phyloP scores from a whole-genome alignment of 371 early-diverging fungal species.

The Apophysomyces variabilis region DNA sequence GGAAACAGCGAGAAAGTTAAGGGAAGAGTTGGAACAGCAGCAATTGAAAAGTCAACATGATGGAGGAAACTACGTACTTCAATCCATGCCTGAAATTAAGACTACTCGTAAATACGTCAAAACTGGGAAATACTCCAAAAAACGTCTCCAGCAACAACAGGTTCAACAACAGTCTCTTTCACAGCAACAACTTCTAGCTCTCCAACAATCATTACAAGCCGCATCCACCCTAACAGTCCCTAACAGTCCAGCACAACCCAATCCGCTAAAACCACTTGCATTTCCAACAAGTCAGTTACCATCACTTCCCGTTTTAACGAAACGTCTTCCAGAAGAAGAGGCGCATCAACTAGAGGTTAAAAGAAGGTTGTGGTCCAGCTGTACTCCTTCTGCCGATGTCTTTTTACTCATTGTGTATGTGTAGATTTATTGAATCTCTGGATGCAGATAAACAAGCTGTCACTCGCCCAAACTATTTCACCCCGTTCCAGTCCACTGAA shows the following conservation, averaged over 20 bases:
- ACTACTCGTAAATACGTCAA: conserved; percentile 66
- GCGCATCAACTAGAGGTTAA: conserved; percentile 47
- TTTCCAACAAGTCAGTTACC: conserved; percentile 19
- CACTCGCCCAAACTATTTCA: conserved; percentile 53
- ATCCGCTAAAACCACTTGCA: conserved; percentile 16
- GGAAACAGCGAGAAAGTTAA: conserved; percentile 41
- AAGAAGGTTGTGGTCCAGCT: conserved; percentile 33
- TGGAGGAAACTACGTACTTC: conserved; percentile 9
- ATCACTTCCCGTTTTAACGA: conserved; percentile 38
- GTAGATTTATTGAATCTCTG: conserved; percentile 42
- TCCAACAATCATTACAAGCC: conserved; percentile 36
- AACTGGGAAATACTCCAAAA: conserved; percentile 70
- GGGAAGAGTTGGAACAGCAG: conserved; percentile 41
- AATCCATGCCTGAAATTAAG: conserved; percentile 32
- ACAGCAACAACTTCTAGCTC: conserved; percentile 37
- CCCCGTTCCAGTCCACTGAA: conserved; percentile 62
- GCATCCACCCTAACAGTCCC: conserved; percentile 15
- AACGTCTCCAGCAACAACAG: conserved; percentile 36
- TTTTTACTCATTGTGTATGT: neutral
- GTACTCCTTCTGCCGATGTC: neutral
- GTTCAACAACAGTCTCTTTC: conserved; percentile 32
- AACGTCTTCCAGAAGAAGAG: conserved; percentile 56
- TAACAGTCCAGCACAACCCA: conserved; percentile 1
- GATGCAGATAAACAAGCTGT: conserved; percentile 58
- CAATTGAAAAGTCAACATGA: conserved; percentile 24